Evolutionary conservation across 108 stramenopile species (phyloP).

Genomic region (Cylindrotheca closterium): DNA sequence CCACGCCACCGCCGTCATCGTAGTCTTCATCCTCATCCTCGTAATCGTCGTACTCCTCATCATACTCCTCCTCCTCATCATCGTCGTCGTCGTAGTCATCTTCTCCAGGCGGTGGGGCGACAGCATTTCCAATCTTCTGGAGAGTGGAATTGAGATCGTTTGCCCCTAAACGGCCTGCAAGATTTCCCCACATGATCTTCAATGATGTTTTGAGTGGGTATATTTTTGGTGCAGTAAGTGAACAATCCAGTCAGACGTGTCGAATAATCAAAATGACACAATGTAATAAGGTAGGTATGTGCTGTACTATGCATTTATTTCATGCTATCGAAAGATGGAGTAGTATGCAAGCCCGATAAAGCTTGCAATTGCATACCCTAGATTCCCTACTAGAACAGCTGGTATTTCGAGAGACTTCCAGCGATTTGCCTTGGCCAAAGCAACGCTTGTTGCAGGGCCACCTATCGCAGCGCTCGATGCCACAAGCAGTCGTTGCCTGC

Average conservation of each 20-base stretch:
- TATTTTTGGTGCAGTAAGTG: too few relatives aligned
- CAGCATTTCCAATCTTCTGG: slow-evolving; percentile 41
- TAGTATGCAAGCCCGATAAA: slow-evolving; percentile 36
- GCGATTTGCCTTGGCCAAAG: slow-evolving; percentile 61
- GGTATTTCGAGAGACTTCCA: slow-evolving; percentile 73
- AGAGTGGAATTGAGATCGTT: slow-evolving; percentile 28
- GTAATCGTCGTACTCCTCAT: slow-evolving; percentile 25
- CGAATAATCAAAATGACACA: background rate
- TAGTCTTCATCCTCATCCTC: slow-evolving; percentile 21
- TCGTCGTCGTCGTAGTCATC: slow-evolving; percentile 37
- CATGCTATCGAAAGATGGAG: too few relatives aligned
- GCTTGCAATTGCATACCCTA: slow-evolving; percentile 80
- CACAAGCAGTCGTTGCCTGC: slow-evolving; percentile 64
- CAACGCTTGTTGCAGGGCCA: slow-evolving; percentile 81
- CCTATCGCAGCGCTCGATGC: slow-evolving; percentile 84
- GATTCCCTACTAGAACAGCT: slow-evolving; percentile 71
- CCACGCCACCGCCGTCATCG: slow-evolving; percentile 1
- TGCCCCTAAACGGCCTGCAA: slow-evolving; percentile 20
- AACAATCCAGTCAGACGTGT: background rate
- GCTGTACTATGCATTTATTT: too few relatives aligned
- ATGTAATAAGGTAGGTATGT: background rate
- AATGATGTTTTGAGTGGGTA: too few relatives aligned
- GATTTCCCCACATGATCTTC: slow-evolving; percentile 39
- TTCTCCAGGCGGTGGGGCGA: slow-evolving; percentile 37
- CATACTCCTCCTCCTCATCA: slow-evolving; percentile 24